Conservation (phyloP, 2,329 filamentous ascomycete species). For the Furcasterigmium sp. region DNA sequence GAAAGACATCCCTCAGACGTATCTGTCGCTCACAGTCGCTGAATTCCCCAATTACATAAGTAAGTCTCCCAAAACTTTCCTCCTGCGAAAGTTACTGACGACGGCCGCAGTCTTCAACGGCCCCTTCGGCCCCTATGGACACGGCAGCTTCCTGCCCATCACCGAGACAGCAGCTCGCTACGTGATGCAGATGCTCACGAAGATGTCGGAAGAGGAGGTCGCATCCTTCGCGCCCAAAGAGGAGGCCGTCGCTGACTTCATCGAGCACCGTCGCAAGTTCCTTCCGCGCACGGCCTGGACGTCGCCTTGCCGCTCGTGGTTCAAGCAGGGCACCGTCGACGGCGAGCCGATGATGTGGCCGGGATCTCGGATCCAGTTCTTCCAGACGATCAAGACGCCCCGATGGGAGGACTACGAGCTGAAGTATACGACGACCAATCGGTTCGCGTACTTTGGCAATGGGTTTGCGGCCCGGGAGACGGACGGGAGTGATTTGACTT, state of each 20-base stretch:
- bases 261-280: slow-evolving; percentile 22
- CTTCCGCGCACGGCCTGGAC: slow-evolving; percentile 18
- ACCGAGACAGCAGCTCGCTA: slow-evolving; percentile 19
- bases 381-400: slow-evolving; percentile 17
- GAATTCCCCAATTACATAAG: slow-evolving; percentile 19
- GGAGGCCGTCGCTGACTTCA: slow-evolving; percentile 21
- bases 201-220: slow-evolving; percentile 19
- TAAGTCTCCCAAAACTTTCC: slow-evolving; percentile 1
- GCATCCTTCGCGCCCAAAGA: slow-evolving; percentile 16
- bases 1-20: slow-evolving; percentile 15
- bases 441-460: slow-evolving; percentile 19
- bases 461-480: slow-evolving; percentile 12
- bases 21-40: slow-evolving; percentile 14
- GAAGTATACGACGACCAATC: slow-evolving; percentile 15
- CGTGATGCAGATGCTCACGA: slow-evolving; percentile 23
- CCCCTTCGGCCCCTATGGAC: slow-evolving; percentile 18
- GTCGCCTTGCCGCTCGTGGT: slow-evolving; percentile 18
- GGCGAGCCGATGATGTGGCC: slow-evolving; percentile 20
- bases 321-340: slow-evolving; percentile 18
- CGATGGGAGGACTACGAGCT: slow-evolving; percentile 20
- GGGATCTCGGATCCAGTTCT: slow-evolving; percentile 18
- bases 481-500: slow-evolving; percentile 13
- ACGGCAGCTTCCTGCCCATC: slow-evolving; percentile 18
- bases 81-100: neutral
- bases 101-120: slow-evolving; percentile 17